Evolutionary conservation across 768 basidiomycete genomes (phyloP), one percentile per base, ranked within the genome.

Genomic region (Boletus subparvulus): DNA sequence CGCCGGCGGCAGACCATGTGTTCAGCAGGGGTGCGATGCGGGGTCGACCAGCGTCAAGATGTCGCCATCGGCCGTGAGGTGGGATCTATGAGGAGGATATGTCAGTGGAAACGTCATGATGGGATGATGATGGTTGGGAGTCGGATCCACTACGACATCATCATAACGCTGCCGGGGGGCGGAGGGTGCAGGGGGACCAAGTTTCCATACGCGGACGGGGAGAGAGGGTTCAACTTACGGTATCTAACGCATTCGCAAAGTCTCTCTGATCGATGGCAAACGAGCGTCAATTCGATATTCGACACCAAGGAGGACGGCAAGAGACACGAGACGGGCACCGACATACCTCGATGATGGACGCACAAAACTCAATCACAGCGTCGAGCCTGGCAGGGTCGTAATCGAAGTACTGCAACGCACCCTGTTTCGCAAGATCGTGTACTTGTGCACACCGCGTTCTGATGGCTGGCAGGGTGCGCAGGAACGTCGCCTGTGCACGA

Each of bases 1-100:
- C 67, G 19, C 54, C 54, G 0, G 73, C 68, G 0, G 74, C 59
- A 0, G 75, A 71, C 90, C 90, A 92, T 41, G 77, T 72, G 0
- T 69, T 64, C 19, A 90, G 73, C 30, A 91, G 72, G 14, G 85
- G 83, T 39, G 77, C 70, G 45, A 94, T 80, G 43, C 92, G 87
- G 28, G 81, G 74, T 2, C 75, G 68, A 4, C 86, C 86, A 4
- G 85, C 79, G 65, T 93, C 90, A 33, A 95, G 83, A 67, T 95
- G 94, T 33, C 91, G 77, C 94, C 94, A 96, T 24, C 94, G 83
- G 14, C 93, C 89, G 64, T 94, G 92, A 14, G 92, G 90, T 5
- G 86, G 85, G 39, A 94, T 93, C 92, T 93, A 54, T 17, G 37
- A 13, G 12, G 26, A 21, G 28, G 44, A 33, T 43, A 50, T 26